These are phyloP conservation scores for Casuarina glauca DNA, from an alignment of 306 rosid genomes.

Conservation along the genomic window DNA sequence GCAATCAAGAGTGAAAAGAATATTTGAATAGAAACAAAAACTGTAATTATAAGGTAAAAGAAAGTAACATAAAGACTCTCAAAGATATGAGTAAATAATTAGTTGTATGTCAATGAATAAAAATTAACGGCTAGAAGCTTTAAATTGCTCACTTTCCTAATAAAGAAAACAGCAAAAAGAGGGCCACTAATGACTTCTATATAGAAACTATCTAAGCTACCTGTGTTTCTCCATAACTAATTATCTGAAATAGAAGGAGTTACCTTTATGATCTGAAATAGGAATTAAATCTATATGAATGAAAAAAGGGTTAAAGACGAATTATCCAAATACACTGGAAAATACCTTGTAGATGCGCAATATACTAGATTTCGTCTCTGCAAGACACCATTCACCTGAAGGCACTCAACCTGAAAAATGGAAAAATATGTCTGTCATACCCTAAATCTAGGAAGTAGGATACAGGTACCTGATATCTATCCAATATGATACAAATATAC, in stretches of 20 bases:
- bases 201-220: not conserved
- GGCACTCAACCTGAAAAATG: slow-evolving; percentile 79
- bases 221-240: not conserved
- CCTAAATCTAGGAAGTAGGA: slow-evolving; percentile 7
- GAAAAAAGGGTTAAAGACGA: slow-evolving; percentile 2
- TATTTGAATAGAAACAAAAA: not conserved
- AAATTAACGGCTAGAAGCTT: not conserved
- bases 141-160: not conserved
- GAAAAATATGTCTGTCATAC: slow-evolving; percentile 11
- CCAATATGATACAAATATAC: not conserved
- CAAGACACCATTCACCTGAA: slow-evolving; percentile 86
- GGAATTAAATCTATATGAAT: not conserved
- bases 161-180: not conserved
- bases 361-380: slow-evolving; percentile 93
- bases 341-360: slow-evolving; percentile 96
- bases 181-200: not conserved
- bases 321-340: slow-evolving; percentile 20
- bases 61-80: not conserved
- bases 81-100: not conserved
- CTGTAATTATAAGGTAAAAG: not conserved
- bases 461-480: not conserved
- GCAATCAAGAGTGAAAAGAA: not conserved
- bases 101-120: not conserved
- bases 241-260: not conserved
- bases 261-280: not conserved